phyloP scores from a whole-genome alignment of 345 rosid genomes.

The Durio zibethinus region DNA sequence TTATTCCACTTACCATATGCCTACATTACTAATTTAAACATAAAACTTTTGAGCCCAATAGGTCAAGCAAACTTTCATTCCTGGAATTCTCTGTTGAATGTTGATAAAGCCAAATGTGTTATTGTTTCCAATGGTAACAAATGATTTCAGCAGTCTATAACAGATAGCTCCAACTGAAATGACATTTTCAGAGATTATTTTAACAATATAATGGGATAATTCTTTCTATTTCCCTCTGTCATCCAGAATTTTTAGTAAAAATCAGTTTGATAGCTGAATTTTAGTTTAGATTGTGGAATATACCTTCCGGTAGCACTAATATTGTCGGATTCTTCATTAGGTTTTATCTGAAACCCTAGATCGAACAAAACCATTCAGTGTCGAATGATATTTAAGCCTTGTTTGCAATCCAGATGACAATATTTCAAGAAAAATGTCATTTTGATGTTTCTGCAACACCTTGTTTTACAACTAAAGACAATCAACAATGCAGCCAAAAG shows the following conservation, averaged over 20 bases:
- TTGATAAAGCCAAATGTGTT: neutral
- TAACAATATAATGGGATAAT: neutral
- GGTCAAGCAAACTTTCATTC: too few relatives aligned
- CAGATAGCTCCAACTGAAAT: neutral
- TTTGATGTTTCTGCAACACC: too few relatives aligned
- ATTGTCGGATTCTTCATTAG: neutral
- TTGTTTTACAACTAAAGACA: too few relatives aligned
- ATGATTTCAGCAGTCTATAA: neutral
- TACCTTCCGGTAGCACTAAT: neutral
- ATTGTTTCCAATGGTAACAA: neutral
- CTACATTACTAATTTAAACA: too few relatives aligned
- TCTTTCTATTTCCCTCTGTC: neutral
- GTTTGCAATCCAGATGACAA: too few relatives aligned
- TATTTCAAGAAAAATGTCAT: too few relatives aligned
- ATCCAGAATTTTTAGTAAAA: neutral
- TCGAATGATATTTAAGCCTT: too few relatives aligned
- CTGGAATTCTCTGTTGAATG: too few relatives aligned
- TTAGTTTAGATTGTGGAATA: neutral
- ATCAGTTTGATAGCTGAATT: neutral
- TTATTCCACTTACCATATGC: too few relatives aligned
- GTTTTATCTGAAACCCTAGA: neutral
- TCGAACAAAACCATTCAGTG: neutral
- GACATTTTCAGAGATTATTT: neutral
- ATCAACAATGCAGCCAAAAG: too few relatives aligned
- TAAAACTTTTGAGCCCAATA: too few relatives aligned